These are phyloP conservation scores for Leptomonas seymouri DNA, from an alignment of 208 protist genomes.

Conservation along the genomic window DNA sequence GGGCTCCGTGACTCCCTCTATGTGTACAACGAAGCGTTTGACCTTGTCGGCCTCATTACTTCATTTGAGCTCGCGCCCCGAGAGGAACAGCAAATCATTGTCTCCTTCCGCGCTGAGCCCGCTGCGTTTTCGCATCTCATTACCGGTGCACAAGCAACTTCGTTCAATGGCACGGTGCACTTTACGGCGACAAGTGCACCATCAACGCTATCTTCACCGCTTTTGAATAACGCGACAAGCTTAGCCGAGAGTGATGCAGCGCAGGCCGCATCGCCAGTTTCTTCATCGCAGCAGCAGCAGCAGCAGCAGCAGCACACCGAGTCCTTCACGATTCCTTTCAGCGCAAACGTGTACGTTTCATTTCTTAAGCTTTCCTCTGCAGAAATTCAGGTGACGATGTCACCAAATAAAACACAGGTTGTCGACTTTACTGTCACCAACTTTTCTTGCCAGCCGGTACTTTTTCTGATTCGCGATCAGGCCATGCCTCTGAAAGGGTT, in stretches of 20 bases:
- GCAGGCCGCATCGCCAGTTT: neutral
- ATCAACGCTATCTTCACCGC: neutral
- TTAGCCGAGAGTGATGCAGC: neutral
- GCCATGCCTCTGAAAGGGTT: constrained; percentile 60
- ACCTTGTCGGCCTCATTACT: constrained; percentile 55
- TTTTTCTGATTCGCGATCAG: constrained; percentile 80
- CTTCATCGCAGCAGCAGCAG: neutral
- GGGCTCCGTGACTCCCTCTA: constrained; percentile 20
- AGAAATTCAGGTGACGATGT: constrained; percentile 74
- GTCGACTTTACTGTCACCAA: constrained; percentile 80
- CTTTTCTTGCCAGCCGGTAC: constrained; percentile 54
- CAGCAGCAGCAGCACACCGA: constrained; percentile 29
- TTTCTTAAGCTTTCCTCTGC: constrained; percentile 58
- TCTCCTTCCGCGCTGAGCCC: constrained; percentile 59
- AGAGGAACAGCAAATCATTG: constrained; percentile 59
- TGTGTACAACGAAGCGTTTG: constrained; percentile 67
- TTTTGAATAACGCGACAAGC: neutral
- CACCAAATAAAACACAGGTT: constrained; percentile 74
- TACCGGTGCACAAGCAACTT: constrained; percentile 35
- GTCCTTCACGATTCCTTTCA: constrained; percentile 56
- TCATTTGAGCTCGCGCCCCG: constrained; percentile 36
- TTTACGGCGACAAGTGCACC: constrained; percentile 28
- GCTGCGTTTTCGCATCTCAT: constrained; percentile 56
- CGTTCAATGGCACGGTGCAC: constrained; percentile 51
- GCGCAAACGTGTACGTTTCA: constrained; percentile 73